Conservation (phyloP, 78 protist genomes). For the Dictyostelium capitatum region DNA sequence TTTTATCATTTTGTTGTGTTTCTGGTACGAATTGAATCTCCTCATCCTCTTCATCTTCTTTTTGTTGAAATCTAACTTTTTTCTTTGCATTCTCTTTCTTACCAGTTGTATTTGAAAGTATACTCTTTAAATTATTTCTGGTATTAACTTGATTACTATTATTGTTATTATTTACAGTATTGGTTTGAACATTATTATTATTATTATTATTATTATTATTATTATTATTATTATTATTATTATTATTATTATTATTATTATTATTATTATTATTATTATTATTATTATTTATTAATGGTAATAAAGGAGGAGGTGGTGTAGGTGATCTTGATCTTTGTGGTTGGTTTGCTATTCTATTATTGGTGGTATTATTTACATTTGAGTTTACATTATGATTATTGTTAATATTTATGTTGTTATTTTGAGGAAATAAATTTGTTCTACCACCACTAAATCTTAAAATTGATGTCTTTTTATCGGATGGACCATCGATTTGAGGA, state of each 20-base stretch:
- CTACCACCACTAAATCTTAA: too few species aligned
- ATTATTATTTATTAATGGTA: background rate
- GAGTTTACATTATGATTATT: background rate
- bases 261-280: background rate
- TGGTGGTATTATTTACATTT: background rate
- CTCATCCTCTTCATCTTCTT: too few species aligned
- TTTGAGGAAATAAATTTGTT: background rate
- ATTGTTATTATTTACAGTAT: background rate
- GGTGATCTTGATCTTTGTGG: too few species aligned
- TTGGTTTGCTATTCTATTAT: too few species aligned
- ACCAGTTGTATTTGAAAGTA: background rate
- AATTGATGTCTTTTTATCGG: background rate
- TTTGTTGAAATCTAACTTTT: background rate
- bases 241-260: background rate
- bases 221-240: background rate
- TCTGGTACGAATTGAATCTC: too few species aligned
- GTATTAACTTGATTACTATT: background rate
- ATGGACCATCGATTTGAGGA: slow-evolving; percentile 61
- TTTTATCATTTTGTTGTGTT: too few species aligned
- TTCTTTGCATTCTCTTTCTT: background rate
- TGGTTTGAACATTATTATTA: too few species aligned
- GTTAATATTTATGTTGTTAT: background rate
- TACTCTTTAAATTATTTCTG: background rate
- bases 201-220: background rate
- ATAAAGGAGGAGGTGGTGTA: too few species aligned